phyloP scores from a whole-genome alignment of 441 rosid species.

The Mallotus repandus region DNA sequence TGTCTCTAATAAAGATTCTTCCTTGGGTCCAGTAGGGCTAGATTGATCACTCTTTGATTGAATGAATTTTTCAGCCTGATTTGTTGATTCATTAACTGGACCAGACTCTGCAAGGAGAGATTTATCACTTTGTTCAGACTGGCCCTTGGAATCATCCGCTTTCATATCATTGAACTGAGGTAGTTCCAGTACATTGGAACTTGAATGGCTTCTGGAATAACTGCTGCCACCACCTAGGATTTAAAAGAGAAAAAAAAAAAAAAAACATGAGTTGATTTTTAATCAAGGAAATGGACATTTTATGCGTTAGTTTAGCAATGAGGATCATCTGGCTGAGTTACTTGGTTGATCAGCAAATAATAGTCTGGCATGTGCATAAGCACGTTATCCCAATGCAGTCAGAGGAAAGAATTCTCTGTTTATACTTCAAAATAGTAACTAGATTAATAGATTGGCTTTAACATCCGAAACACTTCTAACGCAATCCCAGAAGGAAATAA shows the following conservation, averaged over 20 bases:
- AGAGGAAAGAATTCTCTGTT: no score
- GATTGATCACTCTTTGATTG: constrained; percentile 11
- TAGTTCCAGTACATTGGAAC: constrained; percentile 23
- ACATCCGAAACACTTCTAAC: no score
- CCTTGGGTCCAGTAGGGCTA: constrained; percentile 4
- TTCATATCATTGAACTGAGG: constrained; percentile 20
- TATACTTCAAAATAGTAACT: no score
- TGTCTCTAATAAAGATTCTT: constrained; percentile 13
- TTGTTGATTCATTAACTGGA: constrained; percentile 14
- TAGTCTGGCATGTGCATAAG: no score
- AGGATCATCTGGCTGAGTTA: neutral
- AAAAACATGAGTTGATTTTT: neutral
- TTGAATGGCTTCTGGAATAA: constrained; percentile 30
- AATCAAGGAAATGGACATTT: neutral
- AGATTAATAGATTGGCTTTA: no score
- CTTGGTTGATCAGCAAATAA: no score
- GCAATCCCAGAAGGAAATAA: no score
- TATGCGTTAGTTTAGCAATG: neutral
- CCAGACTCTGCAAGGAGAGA: constrained; percentile 18
- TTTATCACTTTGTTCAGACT: constrained; percentile 24
- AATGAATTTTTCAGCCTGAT: constrained; percentile 7
- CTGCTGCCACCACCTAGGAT: constrained; percentile 46
- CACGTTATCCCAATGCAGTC: no score
- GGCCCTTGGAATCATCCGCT: constrained; percentile 15
- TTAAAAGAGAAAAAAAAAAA: neutral